Base-by-base conservation (phyloP, 2,329 filamentous ascomycete genomes). In the Arthrinium phaeospermum region DNA sequence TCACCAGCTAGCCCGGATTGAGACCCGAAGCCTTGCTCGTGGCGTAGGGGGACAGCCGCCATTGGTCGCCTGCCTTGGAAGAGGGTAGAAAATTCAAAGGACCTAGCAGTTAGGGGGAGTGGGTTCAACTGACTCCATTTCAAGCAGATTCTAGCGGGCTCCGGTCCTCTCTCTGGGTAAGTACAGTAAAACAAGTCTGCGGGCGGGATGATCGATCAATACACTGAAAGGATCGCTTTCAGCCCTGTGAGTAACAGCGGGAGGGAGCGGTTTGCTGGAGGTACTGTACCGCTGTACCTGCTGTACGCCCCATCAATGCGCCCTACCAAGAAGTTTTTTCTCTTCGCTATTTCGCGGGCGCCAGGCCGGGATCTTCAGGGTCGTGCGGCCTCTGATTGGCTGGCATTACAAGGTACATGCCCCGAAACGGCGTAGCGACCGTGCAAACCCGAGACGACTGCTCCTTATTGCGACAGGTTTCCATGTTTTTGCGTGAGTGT, bases 311-410 rank as follows among this genome's bases (percentile, higher is more conserved):
- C 53, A 34, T 57, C 12, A 30, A 30, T 10, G 37, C 51, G 30
- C 22, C 47, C 19, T 47, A 47, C 10, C n/a, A 51, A 14, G n/a
- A 64, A 64, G 57, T 41, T 64, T 64, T 64, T 64, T 37, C 30
- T 34, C 16, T 41, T 6, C 22, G 12, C 3, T 61, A 61, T 37
- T 22, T 22, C 37, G 30, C 30, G 30, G 53, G 53, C 53, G 37
- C 53, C 16, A 61, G 30, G 30, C 53, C 57, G 34, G 57, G 57
- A 64, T 64, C 34, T 64, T 64, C 57, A 64, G 57, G 57, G 57
- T 41, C 57, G 57, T 12, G 8, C 8, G n/a, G 34, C n/a, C 57
- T 8, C 7, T 64, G 34, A 64, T 64, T 64, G 57, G 57, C 34
- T 41, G 57, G 34, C 30, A 14, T 24, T 64, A 64, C 57, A 64